Evolutionary conservation across 2,329 filamentous ascomycete species (phyloP).

Genomic region (Apiospora aurea): DNA sequence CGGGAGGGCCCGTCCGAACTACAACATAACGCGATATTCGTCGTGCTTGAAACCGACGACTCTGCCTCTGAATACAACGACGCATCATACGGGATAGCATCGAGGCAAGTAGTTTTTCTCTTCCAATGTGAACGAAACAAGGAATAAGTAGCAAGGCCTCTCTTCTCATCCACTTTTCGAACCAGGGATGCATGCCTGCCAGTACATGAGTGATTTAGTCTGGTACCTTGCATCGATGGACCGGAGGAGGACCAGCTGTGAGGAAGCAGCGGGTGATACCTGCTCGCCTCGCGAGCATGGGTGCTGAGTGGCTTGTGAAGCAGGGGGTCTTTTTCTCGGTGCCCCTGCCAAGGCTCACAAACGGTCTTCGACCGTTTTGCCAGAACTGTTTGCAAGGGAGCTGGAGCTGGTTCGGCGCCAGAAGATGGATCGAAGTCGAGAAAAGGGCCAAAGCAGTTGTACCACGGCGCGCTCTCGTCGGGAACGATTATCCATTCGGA

Average conservation of each 20-base stretch:
- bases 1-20: background rate
- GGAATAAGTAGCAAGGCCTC: background rate
- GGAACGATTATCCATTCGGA: background rate
- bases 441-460: background rate
- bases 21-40: background rate
- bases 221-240: conserved; percentile 17
- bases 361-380: background rate
- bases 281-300: conserved; percentile 5
- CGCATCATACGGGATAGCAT: background rate
- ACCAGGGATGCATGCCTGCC: background rate
- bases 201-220: conserved; percentile 22
- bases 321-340: background rate
- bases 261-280: conserved; percentile 2
- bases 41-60: background rate
- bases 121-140: conserved; percentile 4
- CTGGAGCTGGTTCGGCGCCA: background rate
- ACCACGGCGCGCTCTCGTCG: background rate
- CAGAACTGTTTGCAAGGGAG: background rate
- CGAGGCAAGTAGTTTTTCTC: background rate
- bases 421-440: background rate
- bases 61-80: background rate
- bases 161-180: conserved; percentile 3
- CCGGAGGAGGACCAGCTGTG: conserved; percentile 5
- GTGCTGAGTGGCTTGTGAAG: background rate
- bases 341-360: conserved; percentile 18